Conservation (phyloP, 106 monocot species). For the Posidonia australis region DNA sequence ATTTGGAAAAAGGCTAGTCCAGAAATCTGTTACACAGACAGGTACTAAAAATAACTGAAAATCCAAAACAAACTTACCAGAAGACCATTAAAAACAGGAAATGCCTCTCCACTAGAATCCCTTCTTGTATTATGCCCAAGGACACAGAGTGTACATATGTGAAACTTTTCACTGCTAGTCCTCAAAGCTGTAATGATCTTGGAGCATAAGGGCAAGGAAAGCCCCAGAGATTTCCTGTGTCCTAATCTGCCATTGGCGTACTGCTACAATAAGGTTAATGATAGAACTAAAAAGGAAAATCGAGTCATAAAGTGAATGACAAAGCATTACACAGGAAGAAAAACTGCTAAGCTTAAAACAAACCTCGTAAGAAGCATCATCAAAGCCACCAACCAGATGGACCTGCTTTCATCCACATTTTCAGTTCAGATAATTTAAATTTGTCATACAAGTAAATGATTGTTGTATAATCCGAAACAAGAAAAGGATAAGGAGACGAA, state of each 20-base stretch:
- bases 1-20: too few species aligned
- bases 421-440: neutral
- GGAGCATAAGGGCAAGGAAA: conserved; percentile 63
- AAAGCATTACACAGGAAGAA: neutral
- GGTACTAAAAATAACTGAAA: too few species aligned
- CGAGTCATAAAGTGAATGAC: neutral
- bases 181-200: conserved; percentile 57
- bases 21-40: too few species aligned
- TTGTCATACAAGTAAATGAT: neutral
- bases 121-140: conserved; percentile 67
- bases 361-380: conserved; percentile 45
- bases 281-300: too few species aligned
- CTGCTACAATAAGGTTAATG: conserved; percentile 1
- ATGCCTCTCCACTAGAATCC: conserved; percentile 41
- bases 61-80: conserved; percentile 38
- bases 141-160: conserved; percentile 51
- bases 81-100: conserved; percentile 63
- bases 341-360: neutral
- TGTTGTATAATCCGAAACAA: too few species aligned
- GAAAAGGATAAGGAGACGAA: conserved; percentile 16
- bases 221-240: conserved; percentile 15
- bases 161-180: conserved; percentile 45
- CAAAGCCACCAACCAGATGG: conserved; percentile 71
- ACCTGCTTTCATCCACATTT: conserved; percentile 41
- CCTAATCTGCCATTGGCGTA: conserved; percentile 9